Evolutionary conservation across 2,329 filamentous ascomycete genomes (phyloP), one percentile per base, ranked within the genome.

Genomic region (Didymella glomerata): DNA sequence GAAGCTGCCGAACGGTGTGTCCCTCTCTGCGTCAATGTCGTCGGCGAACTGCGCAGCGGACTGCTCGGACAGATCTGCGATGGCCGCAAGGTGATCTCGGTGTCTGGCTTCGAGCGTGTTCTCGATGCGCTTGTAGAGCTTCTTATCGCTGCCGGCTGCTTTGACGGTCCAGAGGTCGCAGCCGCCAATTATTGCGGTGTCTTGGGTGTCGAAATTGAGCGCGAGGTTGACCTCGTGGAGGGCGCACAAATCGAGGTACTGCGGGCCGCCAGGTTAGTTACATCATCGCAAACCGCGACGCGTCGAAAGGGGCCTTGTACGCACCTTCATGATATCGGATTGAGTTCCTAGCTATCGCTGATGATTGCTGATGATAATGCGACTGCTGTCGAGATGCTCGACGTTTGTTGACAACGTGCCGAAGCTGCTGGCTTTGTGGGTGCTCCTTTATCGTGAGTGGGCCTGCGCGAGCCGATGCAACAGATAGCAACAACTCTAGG

Each of bases 91-190:
- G 1, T 96, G 86, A 8, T 93, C 91, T 68, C 93, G 91, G 83
- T 98, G 93, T 77, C 97, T 92, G 36, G 91, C 90, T 77, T 96
- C 93, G 59, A 99, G 86, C 28, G 91, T 93, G 73, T 91, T 88
- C 76, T 97, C 93, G 74, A 99, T 98, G 75, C 90, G 91, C 79
- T 93, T 96, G 83, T 97, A 97, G 9, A 99, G 84, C 76, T 98
- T 98, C 85, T 97, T 97, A 77, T 99, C 95, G 64, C 90, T 89
- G 45, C 93, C 93, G 54, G 94, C 93, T 28, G 95, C 93, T 79
- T 99, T 99, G 25, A 93, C 97, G 10, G 94, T 98, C 83, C 97
- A 99, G 18, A 98, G 85, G 78, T 99, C 95, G 83, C 94, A 98
- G 65, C 92, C 91, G 69, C 95, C 95, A 27, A 93, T 90, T 61